These are phyloP conservation scores for Rhynchosporium graminicola DNA, from an alignment of 2,329 filamentous ascomycete genomes.

Conservation along the genomic window DNA sequence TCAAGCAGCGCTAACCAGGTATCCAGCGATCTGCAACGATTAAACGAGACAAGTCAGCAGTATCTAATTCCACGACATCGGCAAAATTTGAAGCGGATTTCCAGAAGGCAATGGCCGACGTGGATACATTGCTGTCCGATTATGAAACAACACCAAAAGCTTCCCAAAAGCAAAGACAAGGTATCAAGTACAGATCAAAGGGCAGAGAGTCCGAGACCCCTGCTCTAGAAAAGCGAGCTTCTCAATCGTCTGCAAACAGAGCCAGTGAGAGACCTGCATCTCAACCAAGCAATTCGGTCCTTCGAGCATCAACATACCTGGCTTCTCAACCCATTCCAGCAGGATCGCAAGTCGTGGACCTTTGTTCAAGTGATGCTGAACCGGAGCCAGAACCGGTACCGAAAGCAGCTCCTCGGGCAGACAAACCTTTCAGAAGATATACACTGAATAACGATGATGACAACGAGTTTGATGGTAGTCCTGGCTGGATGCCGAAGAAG, in stretches of 20 bases:
- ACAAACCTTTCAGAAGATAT: constrained; percentile 13
- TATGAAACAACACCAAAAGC: constrained; percentile 30
- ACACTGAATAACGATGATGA: constrained; percentile 18
- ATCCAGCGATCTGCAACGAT: constrained; percentile 32
- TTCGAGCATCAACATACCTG: constrained; percentile 1
- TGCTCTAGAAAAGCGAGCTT: constrained; percentile 13
- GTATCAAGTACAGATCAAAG: constrained; percentile 16
- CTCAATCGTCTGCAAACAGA: neutral
- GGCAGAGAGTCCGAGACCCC: constrained; percentile 1
- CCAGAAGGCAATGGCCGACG: constrained; percentile 47
- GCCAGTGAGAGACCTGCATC: constrained; percentile 14
- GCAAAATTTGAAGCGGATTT: constrained; percentile 41
- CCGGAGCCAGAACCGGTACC: neutral
- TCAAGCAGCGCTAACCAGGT: neutral
- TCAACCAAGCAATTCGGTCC: constrained; percentile 15
- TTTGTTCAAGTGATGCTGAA: constrained; percentile 37
- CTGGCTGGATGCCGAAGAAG: constrained; percentile 29
- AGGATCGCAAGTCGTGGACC: constrained; percentile 44
- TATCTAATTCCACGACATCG: constrained; percentile 22
- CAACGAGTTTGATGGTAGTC: constrained; percentile 16
- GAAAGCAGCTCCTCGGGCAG: neutral
- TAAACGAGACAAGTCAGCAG: constrained; percentile 32
- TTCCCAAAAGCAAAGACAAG: constrained; percentile 22
- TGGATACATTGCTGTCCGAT: constrained; percentile 37
- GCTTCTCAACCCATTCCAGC: constrained; percentile 35